phyloP scores from a whole-genome alignment of 108 stramenopile species.

The Cyclostephanos tholiformis region DNA sequence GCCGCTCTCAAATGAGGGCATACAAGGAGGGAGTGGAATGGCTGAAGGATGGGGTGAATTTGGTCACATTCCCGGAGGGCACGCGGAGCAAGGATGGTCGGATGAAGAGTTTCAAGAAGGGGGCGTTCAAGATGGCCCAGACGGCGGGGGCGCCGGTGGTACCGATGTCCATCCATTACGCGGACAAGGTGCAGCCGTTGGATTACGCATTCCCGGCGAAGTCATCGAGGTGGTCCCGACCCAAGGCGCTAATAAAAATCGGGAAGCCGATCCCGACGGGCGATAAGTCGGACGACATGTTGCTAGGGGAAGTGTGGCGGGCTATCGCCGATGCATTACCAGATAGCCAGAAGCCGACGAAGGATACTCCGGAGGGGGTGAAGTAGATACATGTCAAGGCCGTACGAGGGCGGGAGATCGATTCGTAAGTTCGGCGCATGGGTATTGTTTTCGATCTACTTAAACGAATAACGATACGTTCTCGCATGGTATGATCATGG shows the following conservation, averaged over 20 bases:
- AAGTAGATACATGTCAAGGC: not conserved
- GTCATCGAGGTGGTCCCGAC: slow-evolving; percentile 17
- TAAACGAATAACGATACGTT: not conserved
- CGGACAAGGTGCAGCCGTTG: slow-evolving; percentile 48
- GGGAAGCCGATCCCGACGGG: slow-evolving; percentile 53
- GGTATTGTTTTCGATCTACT: no score
- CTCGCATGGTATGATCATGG: not conserved
- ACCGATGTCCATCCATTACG: slow-evolving; percentile 48
- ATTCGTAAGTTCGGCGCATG: no score
- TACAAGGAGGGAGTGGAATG: slow-evolving; percentile 55
- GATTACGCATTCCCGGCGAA: slow-evolving; percentile 56
- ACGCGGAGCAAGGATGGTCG: slow-evolving; percentile 55
- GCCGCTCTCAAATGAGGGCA: slow-evolving; percentile 48
- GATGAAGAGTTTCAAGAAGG: slow-evolving; percentile 63
- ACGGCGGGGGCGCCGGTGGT: slow-evolving; percentile 45
- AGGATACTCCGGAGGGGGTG: slow-evolving; percentile 47
- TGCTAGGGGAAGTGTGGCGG: slow-evolving; percentile 55
- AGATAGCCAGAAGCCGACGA: slow-evolving; percentile 47
- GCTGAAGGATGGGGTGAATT: slow-evolving; percentile 50
- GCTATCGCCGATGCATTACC: slow-evolving; percentile 50
- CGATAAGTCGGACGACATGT: slow-evolving; percentile 48
- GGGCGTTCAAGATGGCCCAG: slow-evolving; percentile 68
- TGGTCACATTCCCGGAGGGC: slow-evolving; percentile 62
- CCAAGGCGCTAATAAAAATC: slow-evolving; percentile 39
- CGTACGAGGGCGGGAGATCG: not conserved